A percentile compares a stretch with the other conserved stretches of the same genome.
These are phyloP conservation scores for Logfia minima DNA, from an alignment of 129 eudicot genomes.

Conservation along the genomic window DNA sequence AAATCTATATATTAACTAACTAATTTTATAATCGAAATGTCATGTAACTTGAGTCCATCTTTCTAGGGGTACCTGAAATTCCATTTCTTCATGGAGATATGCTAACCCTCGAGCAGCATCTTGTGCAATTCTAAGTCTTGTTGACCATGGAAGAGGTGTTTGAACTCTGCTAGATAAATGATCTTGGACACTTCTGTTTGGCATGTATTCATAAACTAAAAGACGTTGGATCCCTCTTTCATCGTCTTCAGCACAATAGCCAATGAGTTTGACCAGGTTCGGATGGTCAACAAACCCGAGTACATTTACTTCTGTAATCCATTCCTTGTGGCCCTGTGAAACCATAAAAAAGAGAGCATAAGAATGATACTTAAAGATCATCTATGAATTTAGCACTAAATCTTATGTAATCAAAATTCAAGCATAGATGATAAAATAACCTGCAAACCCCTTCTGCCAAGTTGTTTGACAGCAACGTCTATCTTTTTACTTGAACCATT, in stretches of 20 bases:
- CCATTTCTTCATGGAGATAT: constrained; percentile 86
- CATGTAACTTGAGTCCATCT: neutral
- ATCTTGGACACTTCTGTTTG: constrained; percentile 68
- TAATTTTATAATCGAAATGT: neutral
- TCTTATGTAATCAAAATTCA: neutral
- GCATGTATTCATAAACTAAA: constrained; percentile 67
- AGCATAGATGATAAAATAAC: constrained; percentile 27
- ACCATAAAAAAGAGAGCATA: neutral
- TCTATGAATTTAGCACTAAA: neutral
- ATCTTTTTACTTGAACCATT: constrained; percentile 44
- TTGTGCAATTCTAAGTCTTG: constrained; percentile 61
- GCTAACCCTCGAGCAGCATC: constrained; percentile 80
- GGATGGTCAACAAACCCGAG: constrained; percentile 77
- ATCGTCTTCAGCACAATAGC: constrained; percentile 78
- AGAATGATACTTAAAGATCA: neutral
- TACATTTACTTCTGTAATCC: constrained; percentile 84
- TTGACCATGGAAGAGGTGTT: constrained; percentile 64
- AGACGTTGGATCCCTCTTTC: constrained; percentile 89
- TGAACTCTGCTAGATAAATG: constrained; percentile 57
- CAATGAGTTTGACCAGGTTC: constrained; percentile 67
- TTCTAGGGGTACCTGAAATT: constrained; percentile 53
- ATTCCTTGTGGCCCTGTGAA: constrained; percentile 78
- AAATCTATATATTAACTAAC: neutral
- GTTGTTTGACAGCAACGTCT: constrained; percentile 75
- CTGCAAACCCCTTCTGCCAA: constrained; percentile 81